These are phyloP conservation scores for Diaporthe ampelina DNA, from an alignment of 2,329 filamentous ascomycete species.

Conservation along the genomic window DNA sequence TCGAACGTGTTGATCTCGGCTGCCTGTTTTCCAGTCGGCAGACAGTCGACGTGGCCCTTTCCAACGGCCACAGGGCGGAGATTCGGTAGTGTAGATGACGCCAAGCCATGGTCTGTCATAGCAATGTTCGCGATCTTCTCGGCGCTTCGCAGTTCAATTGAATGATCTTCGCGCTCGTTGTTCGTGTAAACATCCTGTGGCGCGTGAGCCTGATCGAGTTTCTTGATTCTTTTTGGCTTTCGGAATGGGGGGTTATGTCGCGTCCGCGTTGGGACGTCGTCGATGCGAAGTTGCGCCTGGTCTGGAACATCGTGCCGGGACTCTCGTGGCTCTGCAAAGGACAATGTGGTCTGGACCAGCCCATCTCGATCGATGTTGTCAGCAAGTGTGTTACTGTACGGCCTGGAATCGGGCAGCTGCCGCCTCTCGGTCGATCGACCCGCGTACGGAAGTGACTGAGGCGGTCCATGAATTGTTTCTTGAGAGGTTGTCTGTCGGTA, in stretches of 20 bases:
- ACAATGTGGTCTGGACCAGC: conserved; percentile 21
- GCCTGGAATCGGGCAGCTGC: conserved; percentile 23
- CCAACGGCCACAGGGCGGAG: neutral
- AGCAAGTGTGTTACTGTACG: neutral
- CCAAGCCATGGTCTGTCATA: neutral
- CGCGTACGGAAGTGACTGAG: neutral
- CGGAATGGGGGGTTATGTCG: conserved; percentile 35
- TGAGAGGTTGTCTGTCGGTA: neutral
- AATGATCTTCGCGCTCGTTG: neutral
- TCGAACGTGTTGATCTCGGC: conserved; percentile 1
- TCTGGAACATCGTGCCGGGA: neutral
- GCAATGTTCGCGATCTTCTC: neutral
- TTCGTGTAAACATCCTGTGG: neutral
- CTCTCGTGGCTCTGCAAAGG: neutral
- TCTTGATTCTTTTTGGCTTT: conserved; percentile 34
- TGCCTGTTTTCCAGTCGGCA: neutral
- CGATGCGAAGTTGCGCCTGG: conserved; percentile 23
- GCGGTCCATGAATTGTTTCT: neutral
- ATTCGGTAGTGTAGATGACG: neutral
- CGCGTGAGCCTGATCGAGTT: neutral
- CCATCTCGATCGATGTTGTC: neutral
- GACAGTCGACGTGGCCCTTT: neutral
- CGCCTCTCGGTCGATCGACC: neutral
- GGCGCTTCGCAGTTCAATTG: neutral
- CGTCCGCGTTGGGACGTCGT: conserved; percentile 10